phyloP scores from a whole-genome alignment of 2,329 filamentous ascomycete genomes.

The Penicillium crustosum region DNA sequence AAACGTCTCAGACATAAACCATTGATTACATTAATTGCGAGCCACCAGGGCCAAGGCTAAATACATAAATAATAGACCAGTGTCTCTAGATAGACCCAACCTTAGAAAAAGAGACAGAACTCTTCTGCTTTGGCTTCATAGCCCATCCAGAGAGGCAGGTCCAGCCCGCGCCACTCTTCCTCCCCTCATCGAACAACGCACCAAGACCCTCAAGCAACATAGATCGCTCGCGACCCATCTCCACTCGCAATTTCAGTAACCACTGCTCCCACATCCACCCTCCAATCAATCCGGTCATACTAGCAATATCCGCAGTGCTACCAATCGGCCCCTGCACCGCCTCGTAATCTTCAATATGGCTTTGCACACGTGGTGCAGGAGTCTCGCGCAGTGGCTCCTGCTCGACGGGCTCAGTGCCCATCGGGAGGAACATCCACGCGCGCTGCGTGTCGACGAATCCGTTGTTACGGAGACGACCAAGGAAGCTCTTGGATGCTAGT shows the following conservation, averaged over 20 bases:
- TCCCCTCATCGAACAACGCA: constrained; percentile 60
- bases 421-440: constrained; percentile 84
- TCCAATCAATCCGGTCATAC: constrained; percentile 77
- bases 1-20: neutral
- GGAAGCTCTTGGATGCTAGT: constrained; percentile 75
- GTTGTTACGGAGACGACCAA: constrained; percentile 69
- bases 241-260: constrained; percentile 83
- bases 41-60: constrained; percentile 3
- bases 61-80: neutral
- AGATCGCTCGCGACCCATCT: constrained; percentile 68
- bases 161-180: constrained; percentile 59
- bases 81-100: neutral
- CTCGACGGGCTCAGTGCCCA: constrained; percentile 59
- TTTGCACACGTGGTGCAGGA: constrained; percentile 40
- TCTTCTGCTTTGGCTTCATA: constrained; percentile 48
- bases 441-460: constrained; percentile 81
- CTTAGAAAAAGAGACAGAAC: neutral
- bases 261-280: constrained; percentile 95
- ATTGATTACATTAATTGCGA: constrained; percentile 21
- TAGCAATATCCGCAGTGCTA: constrained; percentile 69
- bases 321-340: constrained; percentile 59
- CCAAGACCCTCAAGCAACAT: constrained; percentile 57
- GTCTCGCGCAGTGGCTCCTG: constrained; percentile 46
- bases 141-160: constrained; percentile 61
- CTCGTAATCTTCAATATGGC: constrained; percentile 53